A percentile compares a stretch with the other conserved stretches of the same genome.
Conservation (phyloP, 2,329 filamentous ascomycete genomes). For the Myriangium duriaei region DNA sequence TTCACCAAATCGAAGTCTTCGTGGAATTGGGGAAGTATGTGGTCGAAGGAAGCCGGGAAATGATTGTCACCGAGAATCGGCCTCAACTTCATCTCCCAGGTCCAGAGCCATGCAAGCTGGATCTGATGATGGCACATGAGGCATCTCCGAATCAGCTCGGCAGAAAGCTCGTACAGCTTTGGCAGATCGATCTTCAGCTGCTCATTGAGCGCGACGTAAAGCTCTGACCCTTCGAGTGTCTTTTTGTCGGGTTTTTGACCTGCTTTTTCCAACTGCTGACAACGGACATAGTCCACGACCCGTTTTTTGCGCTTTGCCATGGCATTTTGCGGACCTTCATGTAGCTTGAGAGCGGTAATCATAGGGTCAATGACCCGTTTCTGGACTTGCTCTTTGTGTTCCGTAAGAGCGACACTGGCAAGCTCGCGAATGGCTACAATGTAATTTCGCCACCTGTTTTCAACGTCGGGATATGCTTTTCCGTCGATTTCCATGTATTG, state of each 20-base stretch:
- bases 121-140: conserved; percentile 74
- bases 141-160: conserved; percentile 71
- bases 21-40: conserved; percentile 67
- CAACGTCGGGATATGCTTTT: conserved; percentile 67
- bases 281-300: conserved; percentile 78
- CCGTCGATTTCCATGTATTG: conserved; percentile 59
- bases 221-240: conserved; percentile 68
- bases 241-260: conserved; percentile 84
- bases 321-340: conserved; percentile 71
- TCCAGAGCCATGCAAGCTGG: conserved; percentile 69
- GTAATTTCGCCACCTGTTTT: conserved; percentile 90
- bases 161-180: conserved; percentile 67
- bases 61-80: conserved; percentile 53
- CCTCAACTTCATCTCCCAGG: conserved; percentile 74
- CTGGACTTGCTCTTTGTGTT: conserved; percentile 62
- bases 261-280: conserved; percentile 60
- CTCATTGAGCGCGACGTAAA: conserved; percentile 84
- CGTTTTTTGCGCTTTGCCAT: conserved; percentile 93
- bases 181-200: conserved; percentile 87
- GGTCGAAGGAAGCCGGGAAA: conserved; percentile 53
- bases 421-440: conserved; percentile 79
- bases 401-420: conserved; percentile 66
- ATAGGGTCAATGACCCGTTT: conserved; percentile 79
- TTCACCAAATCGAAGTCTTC: conserved; percentile 68
- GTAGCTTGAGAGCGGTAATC: conserved; percentile 62